Evolutionary conservation across 2,329 filamentous ascomycete species (phyloP), one percentile per base, ranked within the genome.

Genomic region (Fusarium sp.): DNA sequence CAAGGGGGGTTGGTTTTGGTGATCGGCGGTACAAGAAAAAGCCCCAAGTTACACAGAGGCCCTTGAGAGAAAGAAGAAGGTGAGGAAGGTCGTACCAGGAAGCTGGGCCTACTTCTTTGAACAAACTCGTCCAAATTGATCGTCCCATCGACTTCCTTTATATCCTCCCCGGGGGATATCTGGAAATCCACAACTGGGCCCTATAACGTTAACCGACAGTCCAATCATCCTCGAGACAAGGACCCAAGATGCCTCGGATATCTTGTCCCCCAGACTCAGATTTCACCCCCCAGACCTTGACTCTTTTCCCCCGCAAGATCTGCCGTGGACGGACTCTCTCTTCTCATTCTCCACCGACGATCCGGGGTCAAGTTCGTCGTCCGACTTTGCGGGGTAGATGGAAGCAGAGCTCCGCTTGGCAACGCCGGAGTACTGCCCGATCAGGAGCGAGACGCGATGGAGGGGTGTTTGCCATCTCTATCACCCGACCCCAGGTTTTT

Each of bases 361-460:
- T 68, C 66, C 64, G 65, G 69, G 71, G 71, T 71, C 16, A n/a
- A n/a, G 45, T 50, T 39, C n/a, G 50, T 68, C 68, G 68, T 69
- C 68, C 68, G 73, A 75, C 62, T 76, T 74, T 78, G 77, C 75
- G 77, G 77, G 77, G 77, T 78, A 78, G 57, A 27, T 60, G 48
- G 60, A 59, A 50, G 39, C 27, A 62, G 14, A 37, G 27, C 43
- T 41, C 62, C 31, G 57, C 71, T 71, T 78, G 71, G 73, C 73
- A 35, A 59, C 27, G 58, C 35, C 75, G 76, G 76, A 70, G 73
- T 50, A 76, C 54, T 78, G 68, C 77, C 77, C 63, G 45, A 74
- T 76, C 74, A 43, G 72, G 77, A 61, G 41, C 50, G 65, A 76
- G 72, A 72, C 57, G 75, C 76, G 76, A 78, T 70, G 73, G 71